Evolutionary conservation across 306 rosid species (phyloP).

Genomic region (Rubus parviflorus): DNA sequence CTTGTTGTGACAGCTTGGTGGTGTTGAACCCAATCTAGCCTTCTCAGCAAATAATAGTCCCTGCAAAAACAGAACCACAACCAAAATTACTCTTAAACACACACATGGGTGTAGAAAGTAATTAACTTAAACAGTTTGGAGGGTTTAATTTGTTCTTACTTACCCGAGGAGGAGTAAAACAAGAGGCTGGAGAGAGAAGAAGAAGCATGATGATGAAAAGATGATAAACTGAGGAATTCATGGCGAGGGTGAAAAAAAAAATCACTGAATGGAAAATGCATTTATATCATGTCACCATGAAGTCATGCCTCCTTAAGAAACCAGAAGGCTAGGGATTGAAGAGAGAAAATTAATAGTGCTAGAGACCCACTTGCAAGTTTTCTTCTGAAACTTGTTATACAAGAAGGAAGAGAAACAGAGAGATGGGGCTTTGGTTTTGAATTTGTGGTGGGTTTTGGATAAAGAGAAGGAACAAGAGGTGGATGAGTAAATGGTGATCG

Average conservation of each 20-base stretch:
- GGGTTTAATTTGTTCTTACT: neutral
- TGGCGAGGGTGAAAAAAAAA: conserved; percentile 31
- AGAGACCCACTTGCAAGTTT: conserved; percentile 39
- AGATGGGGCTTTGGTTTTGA: conserved; percentile 10
- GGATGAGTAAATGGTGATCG: conserved; percentile 3
- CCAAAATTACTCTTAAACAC: neutral
- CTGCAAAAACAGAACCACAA: conserved; percentile 32
- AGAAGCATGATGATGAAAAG: conserved; percentile 34
- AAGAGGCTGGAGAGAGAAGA: conserved; percentile 42
- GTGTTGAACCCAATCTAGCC: conserved; percentile 80
- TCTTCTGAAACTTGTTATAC: conserved; percentile 27
- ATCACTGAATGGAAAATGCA: conserved; percentile 4
- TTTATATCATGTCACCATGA: conserved; percentile 33
- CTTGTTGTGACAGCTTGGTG: conserved; percentile 97
- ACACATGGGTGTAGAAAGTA: neutral
- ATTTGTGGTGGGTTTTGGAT: conserved; percentile 22
- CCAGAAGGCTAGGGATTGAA: neutral
- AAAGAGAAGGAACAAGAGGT: conserved; percentile 23
- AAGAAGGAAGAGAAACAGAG: conserved; percentile 22
- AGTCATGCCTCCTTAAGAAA: conserved; percentile 31
- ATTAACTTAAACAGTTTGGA: neutral
- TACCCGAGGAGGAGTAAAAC: conserved; percentile 51
- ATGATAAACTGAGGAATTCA: conserved; percentile 35
- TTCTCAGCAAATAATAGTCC: conserved; percentile 60
- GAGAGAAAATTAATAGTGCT: conserved; percentile 27